Evolutionary conservation across 257 asterid genomes (phyloP), one percentile per base, ranked within the genome.

Genomic region (Lavandula angustifolia): DNA sequence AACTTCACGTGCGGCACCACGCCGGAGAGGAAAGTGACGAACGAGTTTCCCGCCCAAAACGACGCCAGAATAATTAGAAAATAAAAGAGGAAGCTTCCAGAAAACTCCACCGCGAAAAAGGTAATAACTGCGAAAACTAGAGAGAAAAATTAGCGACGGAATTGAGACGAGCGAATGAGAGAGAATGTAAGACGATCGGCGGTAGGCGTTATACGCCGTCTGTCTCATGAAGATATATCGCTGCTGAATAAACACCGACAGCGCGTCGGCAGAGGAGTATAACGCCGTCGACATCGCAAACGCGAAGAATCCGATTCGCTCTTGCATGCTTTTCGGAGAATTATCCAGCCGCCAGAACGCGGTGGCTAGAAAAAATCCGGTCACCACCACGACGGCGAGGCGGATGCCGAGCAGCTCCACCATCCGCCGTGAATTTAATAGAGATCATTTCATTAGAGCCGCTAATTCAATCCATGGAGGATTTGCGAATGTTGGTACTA

Each of bases 1-100:
- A 89, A 71, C 90, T 84, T 86, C 33, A 88, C 95, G 3, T 86
- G 87, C 0, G 90, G 85, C 29, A 88, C 92, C 0, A 88, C 73
- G 0, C 92, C 90, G 2, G 96, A 88, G 10, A 88, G 75, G 66
- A 88, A 88, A 0, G 95, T 84, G 0, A 86, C 92, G 66, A 88
- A 86, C 1, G 96, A 88, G 60, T 66, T 82, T 1, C 95, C 95
- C 0, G 95, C 88, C 96, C 96, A 88, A 12, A 88, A 88, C 0
- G 96, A 80, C 0, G 89, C 94, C 0, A 85, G 54, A 0, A 84
- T 82, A 2, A 85, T 79, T 3, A 41, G 48, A 18, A 85, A 77
- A 16, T 83, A 88, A 84, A 85, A 88, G 7, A 74, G 0, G 69
- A 84, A 84, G 3, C 92, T 86, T 4, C 96, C 96, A 49, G 64